Evolutionary conservation across 192 early-diverging fungal genomes (phyloP).

Genomic region (Coemansia sp.): DNA sequence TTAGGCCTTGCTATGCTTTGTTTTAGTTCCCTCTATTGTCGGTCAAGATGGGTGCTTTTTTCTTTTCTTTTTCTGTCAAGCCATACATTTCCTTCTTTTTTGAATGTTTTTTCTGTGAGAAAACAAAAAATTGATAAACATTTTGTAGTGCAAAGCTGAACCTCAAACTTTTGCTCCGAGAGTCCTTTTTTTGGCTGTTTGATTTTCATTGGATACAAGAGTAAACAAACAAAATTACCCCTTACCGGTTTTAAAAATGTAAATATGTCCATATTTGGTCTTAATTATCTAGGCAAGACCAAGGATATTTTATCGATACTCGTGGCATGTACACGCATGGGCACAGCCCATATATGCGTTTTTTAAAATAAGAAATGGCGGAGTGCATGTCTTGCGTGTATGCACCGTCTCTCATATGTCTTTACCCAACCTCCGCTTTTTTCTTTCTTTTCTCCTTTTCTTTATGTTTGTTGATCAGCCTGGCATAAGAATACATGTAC

Average conservation of each 20-base stretch:
- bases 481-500: neutral
- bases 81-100: neutral
- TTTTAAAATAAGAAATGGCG: neutral
- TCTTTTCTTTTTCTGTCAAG: neutral
- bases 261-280: constrained; percentile 11
- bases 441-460: no score
- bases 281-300: neutral
- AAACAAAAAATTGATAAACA: neutral
- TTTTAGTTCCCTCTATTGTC: neutral
- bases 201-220: neutral
- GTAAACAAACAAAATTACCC: neutral
- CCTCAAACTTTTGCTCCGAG: neutral
- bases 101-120: neutral
- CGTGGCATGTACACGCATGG: neutral
- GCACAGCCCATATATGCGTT: neutral
- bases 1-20: neutral
- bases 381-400: neutral
- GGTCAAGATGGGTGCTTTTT: neutral
- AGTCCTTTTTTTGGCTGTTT: neutral
- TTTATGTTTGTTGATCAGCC: neutral
- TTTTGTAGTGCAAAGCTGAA: neutral
- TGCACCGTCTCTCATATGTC: neutral
- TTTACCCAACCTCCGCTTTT: neutral
- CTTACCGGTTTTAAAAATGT: neutral
- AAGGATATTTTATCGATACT: neutral